Evolutionary conservation across 768 basidiomycete genomes (phyloP).

Genomic region (Gyrodon lividus): DNA sequence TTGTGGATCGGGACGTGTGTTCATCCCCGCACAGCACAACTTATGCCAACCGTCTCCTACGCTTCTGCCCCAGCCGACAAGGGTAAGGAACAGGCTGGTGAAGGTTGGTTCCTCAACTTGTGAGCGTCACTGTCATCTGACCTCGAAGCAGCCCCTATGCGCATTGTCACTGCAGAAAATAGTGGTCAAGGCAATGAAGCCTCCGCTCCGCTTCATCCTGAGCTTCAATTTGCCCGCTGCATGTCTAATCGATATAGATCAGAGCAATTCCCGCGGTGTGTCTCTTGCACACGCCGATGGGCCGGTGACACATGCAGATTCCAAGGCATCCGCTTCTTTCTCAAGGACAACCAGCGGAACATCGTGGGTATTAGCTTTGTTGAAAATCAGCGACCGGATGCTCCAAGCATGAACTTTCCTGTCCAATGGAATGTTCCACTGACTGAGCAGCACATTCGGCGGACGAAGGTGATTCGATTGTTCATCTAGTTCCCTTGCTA

Average conservation of each 20-base stretch:
- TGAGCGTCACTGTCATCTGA: conserved; percentile 2
- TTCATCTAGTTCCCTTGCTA: not conserved
- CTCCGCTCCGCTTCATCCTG: conserved; percentile 48
- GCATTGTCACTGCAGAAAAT: conserved; percentile 33
- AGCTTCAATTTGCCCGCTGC: conserved; percentile 76
- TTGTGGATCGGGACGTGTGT: conserved; percentile 8
- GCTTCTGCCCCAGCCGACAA: conserved; percentile 37
- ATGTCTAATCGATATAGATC: conserved; percentile 79
- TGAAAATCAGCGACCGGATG: conserved; percentile 57
- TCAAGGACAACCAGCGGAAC: conserved; percentile 56
- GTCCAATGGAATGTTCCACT: conserved; percentile 64
- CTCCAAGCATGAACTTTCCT: conserved; percentile 61
- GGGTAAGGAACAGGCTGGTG: conserved; percentile 44
- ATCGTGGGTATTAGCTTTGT: conserved; percentile 71
- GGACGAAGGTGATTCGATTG: conserved; percentile 54
- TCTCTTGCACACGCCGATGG: conserved; percentile 84
- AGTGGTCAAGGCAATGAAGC: conserved; percentile 27
- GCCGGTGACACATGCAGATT: conserved; percentile 86
- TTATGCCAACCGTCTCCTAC: conserved; percentile 46
- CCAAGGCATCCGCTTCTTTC: conserved; percentile 79
- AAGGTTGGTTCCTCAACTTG: conserved; percentile 31
- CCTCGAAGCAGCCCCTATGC: conserved; percentile 23
- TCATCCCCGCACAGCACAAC: conserved; percentile 38
- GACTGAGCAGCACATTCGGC: conserved; percentile 46
- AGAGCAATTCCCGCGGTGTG: conserved; percentile 76